phyloP scores from a whole-genome alignment of 192 early-diverging fungal species.

The Chytriomyces confervae region DNA sequence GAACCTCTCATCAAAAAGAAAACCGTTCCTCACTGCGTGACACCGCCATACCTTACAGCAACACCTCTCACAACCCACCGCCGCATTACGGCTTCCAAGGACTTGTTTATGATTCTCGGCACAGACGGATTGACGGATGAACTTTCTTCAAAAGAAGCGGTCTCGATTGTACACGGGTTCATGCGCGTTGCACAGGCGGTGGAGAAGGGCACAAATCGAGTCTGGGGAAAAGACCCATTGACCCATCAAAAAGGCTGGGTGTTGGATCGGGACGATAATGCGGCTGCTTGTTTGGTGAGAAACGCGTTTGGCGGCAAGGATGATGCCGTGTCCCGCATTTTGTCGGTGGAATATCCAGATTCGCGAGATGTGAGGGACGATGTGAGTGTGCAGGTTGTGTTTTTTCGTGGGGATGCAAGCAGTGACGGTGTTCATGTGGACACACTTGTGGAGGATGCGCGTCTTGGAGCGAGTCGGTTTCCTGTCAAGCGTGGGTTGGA shows the following conservation, averaged over 20 bases:
- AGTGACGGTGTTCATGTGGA: not conserved
- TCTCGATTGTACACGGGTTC: conserved; percentile 44
- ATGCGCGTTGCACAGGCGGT: not conserved
- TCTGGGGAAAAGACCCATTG: conserved; percentile 8
- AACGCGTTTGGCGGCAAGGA: conserved; percentile 42
- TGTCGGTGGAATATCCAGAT: conserved; percentile 39
- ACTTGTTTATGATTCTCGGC: conserved; percentile 54
- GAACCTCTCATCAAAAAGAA: not conserved
- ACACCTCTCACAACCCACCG: conserved; percentile 53
- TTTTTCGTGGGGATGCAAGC: conserved; percentile 36
- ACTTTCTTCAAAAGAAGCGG: conserved; percentile 39
- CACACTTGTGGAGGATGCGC: not conserved
- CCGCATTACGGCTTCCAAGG: conserved; percentile 32
- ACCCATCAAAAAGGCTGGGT: not conserved
- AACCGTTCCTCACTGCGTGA: conserved; percentile 31
- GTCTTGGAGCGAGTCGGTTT: not conserved
- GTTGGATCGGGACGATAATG: conserved; percentile 38
- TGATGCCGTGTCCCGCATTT: conserved; percentile 26
- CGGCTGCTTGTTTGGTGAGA: conserved; percentile 49
- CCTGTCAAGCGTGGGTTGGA: not conserved
- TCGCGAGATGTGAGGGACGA: conserved; percentile 46
- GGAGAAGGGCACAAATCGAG: not conserved
- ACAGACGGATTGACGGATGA: conserved; percentile 57
- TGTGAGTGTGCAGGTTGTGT: conserved; percentile 55
- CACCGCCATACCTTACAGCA: conserved; percentile 61